Evolutionary conservation across 257 asterid species (phyloP).

Genomic region (Dorcoceras hygrometricum): DNA sequence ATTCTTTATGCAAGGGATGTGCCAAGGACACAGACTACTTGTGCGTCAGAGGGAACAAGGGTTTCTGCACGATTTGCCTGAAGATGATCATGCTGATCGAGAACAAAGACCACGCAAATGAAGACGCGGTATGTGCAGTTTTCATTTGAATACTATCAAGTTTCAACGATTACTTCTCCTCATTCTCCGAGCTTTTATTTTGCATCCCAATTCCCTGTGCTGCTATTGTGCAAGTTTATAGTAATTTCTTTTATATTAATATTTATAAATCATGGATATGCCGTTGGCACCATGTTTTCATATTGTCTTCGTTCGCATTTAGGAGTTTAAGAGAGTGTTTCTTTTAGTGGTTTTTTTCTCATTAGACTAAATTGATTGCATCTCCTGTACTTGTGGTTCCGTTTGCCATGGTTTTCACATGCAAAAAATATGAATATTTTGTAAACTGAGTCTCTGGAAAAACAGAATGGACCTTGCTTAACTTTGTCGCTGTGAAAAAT

Average conservation of each 20-base stretch:
- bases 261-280: background rate
- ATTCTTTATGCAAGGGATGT: conserved; percentile 92
- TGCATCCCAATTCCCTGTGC: background rate
- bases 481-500: too few relatives aligned
- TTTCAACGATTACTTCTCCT: conserved; percentile 4
- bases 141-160: conserved; percentile 18
- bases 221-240: conserved; percentile 12
- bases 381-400: too few relatives aligned
- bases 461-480: too few relatives aligned
- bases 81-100: conserved; percentile 82
- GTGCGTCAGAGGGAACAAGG: conserved; percentile 74
- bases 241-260: background rate
- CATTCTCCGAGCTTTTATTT: conserved; percentile 16
- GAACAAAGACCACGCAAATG: conserved; percentile 65
- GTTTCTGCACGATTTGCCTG: conserved; percentile 93
- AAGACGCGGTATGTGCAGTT: conserved; percentile 56
- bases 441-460: too few relatives aligned
- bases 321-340: background rate
- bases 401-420: too few relatives aligned
- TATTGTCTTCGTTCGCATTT: too few relatives aligned
- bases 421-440: too few relatives aligned
- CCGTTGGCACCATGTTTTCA: background rate
- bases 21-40: conserved; percentile 62
- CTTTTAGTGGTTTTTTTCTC: too few relatives aligned
- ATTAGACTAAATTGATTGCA: too few relatives aligned